A percentile compares a stretch with the other conserved stretches of the same genome.
Conservation (phyloP, 306 rosid species). For the Oemleria cerasiformis region DNA sequence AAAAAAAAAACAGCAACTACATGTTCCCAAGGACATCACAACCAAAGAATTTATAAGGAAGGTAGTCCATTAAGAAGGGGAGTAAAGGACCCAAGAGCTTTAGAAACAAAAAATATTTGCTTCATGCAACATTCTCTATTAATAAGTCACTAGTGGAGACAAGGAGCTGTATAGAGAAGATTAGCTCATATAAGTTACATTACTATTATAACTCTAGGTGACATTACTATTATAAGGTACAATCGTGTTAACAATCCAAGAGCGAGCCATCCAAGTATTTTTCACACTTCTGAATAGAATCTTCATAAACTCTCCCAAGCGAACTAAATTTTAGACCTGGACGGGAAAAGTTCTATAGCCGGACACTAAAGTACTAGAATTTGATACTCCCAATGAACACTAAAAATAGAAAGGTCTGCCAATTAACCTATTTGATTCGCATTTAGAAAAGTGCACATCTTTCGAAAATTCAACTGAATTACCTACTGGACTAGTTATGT, state of each 20-base stretch:
- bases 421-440: background rate
- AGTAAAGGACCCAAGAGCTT: background rate
- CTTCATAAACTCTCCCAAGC: background rate
- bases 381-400: background rate
- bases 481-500: background rate
- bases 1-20: background rate
- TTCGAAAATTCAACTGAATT: background rate
- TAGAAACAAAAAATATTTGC: background rate
- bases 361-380: background rate
- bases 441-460: background rate
- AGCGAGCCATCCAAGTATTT: background rate
- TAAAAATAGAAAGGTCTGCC: background rate
- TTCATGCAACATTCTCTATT: background rate
- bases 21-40: background rate
- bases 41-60: background rate
- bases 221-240: background rate
- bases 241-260: background rate
- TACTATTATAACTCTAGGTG: background rate
- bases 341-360: background rate
- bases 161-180: background rate
- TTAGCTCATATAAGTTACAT: background rate
- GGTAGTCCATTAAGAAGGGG: background rate
- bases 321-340: background rate
- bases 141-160: background rate
- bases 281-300: background rate